These are phyloP conservation scores for Entomortierella parvispora DNA, from an alignment of 192 early-diverging fungal species.

Conservation along the genomic window DNA sequence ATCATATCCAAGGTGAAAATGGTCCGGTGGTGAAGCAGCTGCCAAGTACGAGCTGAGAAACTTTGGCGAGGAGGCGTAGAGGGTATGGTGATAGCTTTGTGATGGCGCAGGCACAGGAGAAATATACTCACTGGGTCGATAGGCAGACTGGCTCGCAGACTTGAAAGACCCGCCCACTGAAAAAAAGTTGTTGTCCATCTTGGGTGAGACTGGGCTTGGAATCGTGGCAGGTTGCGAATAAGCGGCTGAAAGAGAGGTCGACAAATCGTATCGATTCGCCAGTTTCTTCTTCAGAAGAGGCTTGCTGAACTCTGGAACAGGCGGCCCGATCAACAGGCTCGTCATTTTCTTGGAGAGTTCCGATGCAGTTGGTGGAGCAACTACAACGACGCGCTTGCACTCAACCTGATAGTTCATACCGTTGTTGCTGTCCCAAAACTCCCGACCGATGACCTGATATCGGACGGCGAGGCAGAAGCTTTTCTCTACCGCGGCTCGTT, in stretches of 20 bases:
- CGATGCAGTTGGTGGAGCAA: conserved; percentile 4
- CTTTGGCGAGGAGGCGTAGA: conserved; percentile 49
- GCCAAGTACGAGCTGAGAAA: conserved; percentile 25
- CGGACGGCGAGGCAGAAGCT: conserved; percentile 63
- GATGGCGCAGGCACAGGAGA: conserved; percentile 12
- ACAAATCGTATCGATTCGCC: conserved; percentile 49
- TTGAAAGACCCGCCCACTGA: neutral
- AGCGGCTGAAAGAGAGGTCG: conserved; percentile 51
- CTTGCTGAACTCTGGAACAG: conserved; percentile 38
- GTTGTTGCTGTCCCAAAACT: conserved; percentile 96
- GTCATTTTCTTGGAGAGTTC: conserved; percentile 48
- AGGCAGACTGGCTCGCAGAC: conserved; percentile 28
- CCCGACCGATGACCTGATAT: conserved; percentile 75
- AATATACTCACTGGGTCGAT: conserved; percentile 45
- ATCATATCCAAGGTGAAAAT: conserved; percentile 35
- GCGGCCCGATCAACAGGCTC: conserved; percentile 23
- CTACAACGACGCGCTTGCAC: conserved; percentile 45
- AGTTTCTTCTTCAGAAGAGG: conserved; percentile 45
- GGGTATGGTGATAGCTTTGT: conserved; percentile 20
- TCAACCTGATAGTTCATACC: conserved; percentile 86
- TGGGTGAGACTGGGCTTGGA: neutral
- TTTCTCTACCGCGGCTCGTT: conserved; percentile 55
- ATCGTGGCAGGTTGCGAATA: conserved; percentile 26
- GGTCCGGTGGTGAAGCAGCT: conserved; percentile 39
- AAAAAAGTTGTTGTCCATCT: neutral